Percentiles rank a stretch among this genome's conserved stretches.
Evolutionary conservation across 176 grass and related monocot genomes (phyloP).

Genomic region (Cenchrus fungigraminus): DNA sequence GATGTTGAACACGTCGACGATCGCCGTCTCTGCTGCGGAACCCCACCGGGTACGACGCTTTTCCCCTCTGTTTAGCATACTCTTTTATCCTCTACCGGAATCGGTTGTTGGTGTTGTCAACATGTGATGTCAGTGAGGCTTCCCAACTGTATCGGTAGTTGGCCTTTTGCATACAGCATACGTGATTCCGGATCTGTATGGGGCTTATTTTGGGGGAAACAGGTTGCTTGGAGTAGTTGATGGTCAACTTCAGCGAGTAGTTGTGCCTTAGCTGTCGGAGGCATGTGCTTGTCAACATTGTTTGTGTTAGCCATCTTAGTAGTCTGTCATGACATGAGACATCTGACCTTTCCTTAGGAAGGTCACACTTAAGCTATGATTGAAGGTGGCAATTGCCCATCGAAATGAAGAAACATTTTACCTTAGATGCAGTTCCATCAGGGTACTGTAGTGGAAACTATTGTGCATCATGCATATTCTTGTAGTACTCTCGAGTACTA

Average conservation of each 20-base stretch:
- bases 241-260: conserved; percentile 54
- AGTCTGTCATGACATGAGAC: conserved; percentile 43
- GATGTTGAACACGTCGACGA: conserved; percentile 71
- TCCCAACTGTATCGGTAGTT: neutral
- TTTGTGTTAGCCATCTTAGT: conserved; percentile 29
- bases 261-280: conserved; percentile 44
- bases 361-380: neutral
- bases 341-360: conserved; percentile 35
- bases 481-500: neutral
- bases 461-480: neutral
- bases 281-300: conserved; percentile 56
- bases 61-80: neutral
- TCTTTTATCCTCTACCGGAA: neutral
- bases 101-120: neutral
- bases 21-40: conserved; percentile 67
- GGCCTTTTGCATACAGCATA: conserved; percentile 3
- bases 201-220: conserved; percentile 9
- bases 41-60: conserved; percentile 49
- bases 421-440: conserved; percentile 14
- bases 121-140: conserved; percentile 13
- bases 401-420: conserved; percentile 29
- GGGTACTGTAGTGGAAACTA: neutral
- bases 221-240: conserved; percentile 34
- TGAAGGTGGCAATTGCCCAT: conserved; percentile 8
- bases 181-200: conserved; percentile 23